Base-by-base conservation (phyloP, 306 rosid species). In the Calophaca sinica region DNA sequence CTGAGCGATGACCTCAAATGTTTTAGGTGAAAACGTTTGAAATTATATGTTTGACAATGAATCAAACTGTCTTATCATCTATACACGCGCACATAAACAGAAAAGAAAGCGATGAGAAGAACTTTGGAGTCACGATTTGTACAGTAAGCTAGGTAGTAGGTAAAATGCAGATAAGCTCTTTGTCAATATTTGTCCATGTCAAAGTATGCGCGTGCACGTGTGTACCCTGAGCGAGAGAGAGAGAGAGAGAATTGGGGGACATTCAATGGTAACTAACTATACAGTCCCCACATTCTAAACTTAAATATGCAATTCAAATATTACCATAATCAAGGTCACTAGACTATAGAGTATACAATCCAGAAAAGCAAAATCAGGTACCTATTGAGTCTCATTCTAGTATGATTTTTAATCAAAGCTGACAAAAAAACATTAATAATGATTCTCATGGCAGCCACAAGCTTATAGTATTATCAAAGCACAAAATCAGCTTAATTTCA, bases 141-240 rank as follows among this genome's bases (percentile, higher is more conserved):
- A 50, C 69, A 65, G 14, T 39, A 5, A 66, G 5, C 41, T 68
- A 46, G 4, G 68, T 75, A 62, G 67, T 73, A 55, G 67, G 75
- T 77, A 73, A 77, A 65, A 60, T 76, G 28, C 65, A 80, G 74
- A 72, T 67, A 84, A 53, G 60, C 62, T 51, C 55, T 71, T 77
- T 74, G 66, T 76, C 62, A 73, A 77, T 46, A 72, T 62, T 70
- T 64, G 76, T 74, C 58, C 6, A 35, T 74, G 86, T 80, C 77
- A 77, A 78, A 77, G 81, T 33, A 60, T n/a, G 66, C 81, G 79
- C 73, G 70, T 80, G 89, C 84, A 81, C 84, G 83, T 76, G 85
- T 75, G 74, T 65, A 4, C 39, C 9, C 49, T 1, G 2, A 5
- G 9, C 12, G 62, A 29, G 5, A 11, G 12, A 5, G 68, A 64